Percentiles rank a stretch among this genome's conserved stretches.
phyloP scores from a whole-genome alignment of 2,329 filamentous ascomycete species.

The Paraphaeosphaeria sporulosa region DNA sequence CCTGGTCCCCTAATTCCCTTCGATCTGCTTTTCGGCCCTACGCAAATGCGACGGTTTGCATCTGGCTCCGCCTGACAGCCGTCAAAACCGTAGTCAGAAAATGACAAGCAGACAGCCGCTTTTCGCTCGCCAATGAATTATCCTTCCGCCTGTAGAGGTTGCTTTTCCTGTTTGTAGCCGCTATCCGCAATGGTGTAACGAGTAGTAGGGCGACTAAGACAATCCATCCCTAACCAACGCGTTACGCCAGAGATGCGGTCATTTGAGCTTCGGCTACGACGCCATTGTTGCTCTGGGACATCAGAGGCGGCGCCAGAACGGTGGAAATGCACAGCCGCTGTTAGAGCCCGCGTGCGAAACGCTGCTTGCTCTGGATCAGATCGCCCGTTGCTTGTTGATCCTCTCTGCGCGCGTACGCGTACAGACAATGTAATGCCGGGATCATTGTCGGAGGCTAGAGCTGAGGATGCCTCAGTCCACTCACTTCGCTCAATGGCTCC shows the following conservation, averaged over 20 bases:
- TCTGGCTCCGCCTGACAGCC: constrained; percentile 27
- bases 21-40: constrained; percentile 21
- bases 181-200: constrained; percentile 35
- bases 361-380: constrained; percentile 30
- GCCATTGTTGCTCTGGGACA: constrained; percentile 27
- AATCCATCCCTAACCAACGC: constrained; percentile 32
- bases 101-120: constrained; percentile 25
- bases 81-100: constrained; percentile 15
- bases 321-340: constrained; percentile 30
- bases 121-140: constrained; percentile 17
- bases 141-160: constrained; percentile 14
- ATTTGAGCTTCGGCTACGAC: constrained; percentile 23
- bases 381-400: constrained; percentile 35
- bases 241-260: constrained; percentile 29
- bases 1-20: constrained; percentile 15
- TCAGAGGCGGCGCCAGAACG: constrained; percentile 25
- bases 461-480: constrained; percentile 29
- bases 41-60: constrained; percentile 26
- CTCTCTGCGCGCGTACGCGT: constrained; percentile 30
- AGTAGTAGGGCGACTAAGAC: constrained; percentile 32
- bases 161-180: constrained; percentile 30
- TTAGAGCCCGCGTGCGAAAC: constrained; percentile 21
- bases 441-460: constrained; percentile 22
- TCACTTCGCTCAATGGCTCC: constrained; percentile 27
- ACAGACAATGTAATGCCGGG: constrained; percentile 17